Base-by-base conservation (phyloP, 192 early-diverging fungal species). In the Funneliformis geosporum region DNA sequence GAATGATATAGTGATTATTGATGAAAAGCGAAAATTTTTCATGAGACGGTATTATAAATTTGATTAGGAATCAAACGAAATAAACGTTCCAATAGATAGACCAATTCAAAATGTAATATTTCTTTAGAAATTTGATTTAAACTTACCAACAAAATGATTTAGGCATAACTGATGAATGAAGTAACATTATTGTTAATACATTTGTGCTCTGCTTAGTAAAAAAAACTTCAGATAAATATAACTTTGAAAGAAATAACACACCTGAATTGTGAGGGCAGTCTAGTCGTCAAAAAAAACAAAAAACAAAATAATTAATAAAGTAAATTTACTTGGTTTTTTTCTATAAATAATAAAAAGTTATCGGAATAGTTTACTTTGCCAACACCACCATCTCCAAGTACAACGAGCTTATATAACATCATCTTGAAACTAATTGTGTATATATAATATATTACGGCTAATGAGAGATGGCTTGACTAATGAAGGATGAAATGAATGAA, bases 101-200 rank as follows among this genome's bases (percentile, higher is more conserved):
- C 14, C n/a, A 16, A 43, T 25, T 21, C 11, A 62, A 28, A 10
- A n/a, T 28, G 27, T 33, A 33, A 33, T 33, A 33, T 33, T 33
- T 33, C 33, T 33, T 33, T 33, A 33, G 33, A 33, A 33, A 33
- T 33, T 33, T 33, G 2, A n/a, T n/a, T 33, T 80, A 68, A 66
- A 75, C 83, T 77, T 82, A 87, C 83, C 84, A 74, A 85, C 84
- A 82, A 87, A 87, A 64, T 84, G 86, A 76, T 85, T 83, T 27
- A 85, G 55, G 73, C 82, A 87, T 6, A 87, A 67, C 83, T 85
- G 75, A 10, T 33, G 33, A 33, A 33, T 16, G 33, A 33, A 27
- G 33, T 38, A 18, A 25, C 28, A 66, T 33, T 33, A 33, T 28
- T 33, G 10, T 33, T 33, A 66, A 16, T 66, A 62, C 33, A 33